A percentile compares a stretch with the other conserved stretches of the same genome.
Evolutionary conservation across 1,139 yeast genomes (phyloP).

Genomic region (Casaregolazyma suthepensis): DNA sequence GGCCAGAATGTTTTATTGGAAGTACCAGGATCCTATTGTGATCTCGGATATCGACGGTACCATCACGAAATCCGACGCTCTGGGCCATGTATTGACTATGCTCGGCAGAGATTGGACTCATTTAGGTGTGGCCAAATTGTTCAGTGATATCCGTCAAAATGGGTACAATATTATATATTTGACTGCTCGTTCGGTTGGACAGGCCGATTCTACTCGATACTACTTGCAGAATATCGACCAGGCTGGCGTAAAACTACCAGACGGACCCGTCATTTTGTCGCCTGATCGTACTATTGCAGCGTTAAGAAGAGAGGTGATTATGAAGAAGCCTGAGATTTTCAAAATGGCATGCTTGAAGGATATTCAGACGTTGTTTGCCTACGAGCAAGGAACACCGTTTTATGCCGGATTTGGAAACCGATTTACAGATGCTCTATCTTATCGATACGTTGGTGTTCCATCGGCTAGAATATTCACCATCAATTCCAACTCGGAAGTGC

Average conservation of each 20-base stretch:
- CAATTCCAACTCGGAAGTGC: conserved; percentile 95
- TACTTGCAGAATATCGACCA: conserved; percentile 77
- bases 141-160: conserved; percentile 74
- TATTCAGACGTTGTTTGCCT: conserved; percentile 54
- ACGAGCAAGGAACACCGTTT: conserved; percentile 56
- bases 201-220: conserved; percentile 86
- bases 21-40: conserved; percentile 77
- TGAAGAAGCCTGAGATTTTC: conserved; percentile 94
- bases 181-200: conserved; percentile 94
- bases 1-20: conserved; percentile 81
- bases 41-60: conserved; percentile 98
- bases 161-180: conserved; percentile 92
- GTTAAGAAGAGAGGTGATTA: conserved; percentile 78
- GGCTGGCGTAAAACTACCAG: conserved; percentile 65
- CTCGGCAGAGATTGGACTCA: conserved; percentile 99
- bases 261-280: conserved; percentile 90
- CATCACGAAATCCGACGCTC: conserved; percentile 93
- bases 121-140: conserved; percentile 86
- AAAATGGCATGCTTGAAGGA: conserved; percentile 96
- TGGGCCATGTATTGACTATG: conserved; percentile 92
- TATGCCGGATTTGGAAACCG: conserved; percentile 98
- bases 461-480: conserved; percentile 93
- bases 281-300: conserved; percentile 99
- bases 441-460: conserved; percentile 90
- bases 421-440: conserved; percentile 94